phyloP scores from a whole-genome alignment of 257 asterid species.

The Lycium ferocissimum region DNA sequence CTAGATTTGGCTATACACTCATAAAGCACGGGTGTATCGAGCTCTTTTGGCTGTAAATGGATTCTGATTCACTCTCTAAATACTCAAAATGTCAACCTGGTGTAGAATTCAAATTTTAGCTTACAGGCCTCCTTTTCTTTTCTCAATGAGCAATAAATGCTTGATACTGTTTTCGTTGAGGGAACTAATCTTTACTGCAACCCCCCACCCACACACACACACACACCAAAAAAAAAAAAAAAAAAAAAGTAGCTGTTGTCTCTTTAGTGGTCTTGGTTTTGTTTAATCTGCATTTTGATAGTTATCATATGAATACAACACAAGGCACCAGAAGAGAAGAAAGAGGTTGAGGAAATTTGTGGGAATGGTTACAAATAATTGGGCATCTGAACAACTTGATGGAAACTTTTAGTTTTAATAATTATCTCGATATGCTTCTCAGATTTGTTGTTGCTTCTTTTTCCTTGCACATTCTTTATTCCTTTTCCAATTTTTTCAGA shows the following conservation, averaged over 20 bases:
- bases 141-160: background rate
- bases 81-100: background rate
- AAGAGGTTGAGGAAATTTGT: background rate
- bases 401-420: background rate
- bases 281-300: background rate
- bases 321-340: background rate
- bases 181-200: background rate
- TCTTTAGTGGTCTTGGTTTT: conserved; percentile 7
- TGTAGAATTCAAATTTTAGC: background rate
- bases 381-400: background rate
- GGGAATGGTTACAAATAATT: background rate
- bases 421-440: conserved; percentile 25
- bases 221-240: background rate
- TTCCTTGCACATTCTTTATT: conserved; percentile 21
- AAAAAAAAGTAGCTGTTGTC: background rate
- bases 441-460: background rate
- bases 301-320: background rate
- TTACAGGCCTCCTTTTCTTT: no score
- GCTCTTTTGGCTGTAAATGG: background rate
- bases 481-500: conserved; percentile 44
- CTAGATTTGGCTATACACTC: background rate
- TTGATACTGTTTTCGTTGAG: background rate
- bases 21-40: background rate
- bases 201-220: background rate
- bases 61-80: background rate